A percentile compares a stretch with the other conserved stretches of the same genome.
These are phyloP conservation scores for Astrephomene gubernaculifera DNA, from an alignment of 139 green algal species.

Conservation along the genomic window DNA sequence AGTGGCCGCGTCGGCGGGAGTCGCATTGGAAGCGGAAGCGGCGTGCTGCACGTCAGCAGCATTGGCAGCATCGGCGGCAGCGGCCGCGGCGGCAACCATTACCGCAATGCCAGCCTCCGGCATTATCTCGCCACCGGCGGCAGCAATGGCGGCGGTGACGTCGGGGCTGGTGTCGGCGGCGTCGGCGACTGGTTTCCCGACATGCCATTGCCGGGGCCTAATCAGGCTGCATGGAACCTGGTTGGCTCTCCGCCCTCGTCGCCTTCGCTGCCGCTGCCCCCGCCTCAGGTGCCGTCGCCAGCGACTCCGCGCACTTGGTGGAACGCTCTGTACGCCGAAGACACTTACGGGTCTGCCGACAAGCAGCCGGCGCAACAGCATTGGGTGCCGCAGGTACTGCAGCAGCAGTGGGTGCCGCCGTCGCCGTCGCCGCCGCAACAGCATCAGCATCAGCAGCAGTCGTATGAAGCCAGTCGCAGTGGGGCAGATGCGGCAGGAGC, in stretches of 20 bases:
- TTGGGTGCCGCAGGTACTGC: not conserved
- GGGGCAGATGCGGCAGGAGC: no score
- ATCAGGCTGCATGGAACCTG: not conserved
- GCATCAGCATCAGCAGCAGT: not conserved
- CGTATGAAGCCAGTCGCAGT: no score
- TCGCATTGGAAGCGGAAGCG: no score
- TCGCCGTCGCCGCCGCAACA: not conserved
- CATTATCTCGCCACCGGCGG: not conserved
- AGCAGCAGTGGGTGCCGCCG: not conserved
- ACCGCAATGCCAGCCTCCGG: conserved; percentile 18
- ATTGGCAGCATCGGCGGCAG: not conserved
- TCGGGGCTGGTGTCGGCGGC: not conserved
- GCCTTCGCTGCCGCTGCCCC: no score
- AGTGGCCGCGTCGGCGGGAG: no score
- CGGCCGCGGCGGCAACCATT: not conserved
- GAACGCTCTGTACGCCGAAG: not conserved
- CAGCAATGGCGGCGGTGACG: not conserved
- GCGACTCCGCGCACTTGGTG: not conserved
- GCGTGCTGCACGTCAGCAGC: not conserved
- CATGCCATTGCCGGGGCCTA: not conserved
- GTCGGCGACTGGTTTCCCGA: not conserved
- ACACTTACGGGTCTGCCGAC: not conserved
- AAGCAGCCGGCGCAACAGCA: no score
- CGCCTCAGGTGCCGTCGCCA: not conserved
- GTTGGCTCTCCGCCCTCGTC: no score